Evolutionary conservation across 768 basidiomycete species (phyloP), one percentile per base, ranked within the genome.

Genomic region (Mycena kentingensis): DNA sequence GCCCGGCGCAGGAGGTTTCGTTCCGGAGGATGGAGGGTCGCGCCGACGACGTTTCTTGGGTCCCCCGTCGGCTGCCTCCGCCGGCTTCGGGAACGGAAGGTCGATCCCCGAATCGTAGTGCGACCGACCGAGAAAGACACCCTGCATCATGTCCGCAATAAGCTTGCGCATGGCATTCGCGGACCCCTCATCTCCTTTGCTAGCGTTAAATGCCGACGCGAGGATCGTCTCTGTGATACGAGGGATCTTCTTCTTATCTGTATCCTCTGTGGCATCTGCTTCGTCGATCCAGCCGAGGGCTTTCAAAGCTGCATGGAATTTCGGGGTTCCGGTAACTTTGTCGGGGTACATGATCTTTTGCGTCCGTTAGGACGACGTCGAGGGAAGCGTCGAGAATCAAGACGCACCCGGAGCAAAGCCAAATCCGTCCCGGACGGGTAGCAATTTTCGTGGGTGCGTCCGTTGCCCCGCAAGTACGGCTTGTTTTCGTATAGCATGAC

Each of bases 371-470:
- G 16, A 32, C n/a, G n/a, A n/a, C n/a, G n/a, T 8, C 16, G 10
- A 32, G 31, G 10, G 16, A 8, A 8, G 8, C 16, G 31, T 8
- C 8, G 31, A 32, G 31, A 16, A 16, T 8, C 8, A 32, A 32
- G 10, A 32, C 35, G 28, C 7, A 53, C 51, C 3, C 42, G 47
- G 10, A 55, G 31, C 3, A 49, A 7, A 21, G 18, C 48, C 25
- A 49, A 41, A 13, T 55, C 54, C 16, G 48, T 50, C 6, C 16
- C 15, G 0, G 48, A 55, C 0, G 54, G 54, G 5, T 5, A 21
- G 4, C 7, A 2, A 16, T 44, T 50, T 4, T 42, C 29, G 10
- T 18, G 16, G 16, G 45, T 1, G 22, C 13, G 25, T 39, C 21
- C 15, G 37, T 10, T 8, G 37, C 10, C 15, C 10, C 19, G 10